Percentiles rank a stretch among this genome's conserved stretches.
These are phyloP conservation scores for Babesia gibsoni DNA, from an alignment of 169 alveolate genomes.

Conservation along the genomic window DNA sequence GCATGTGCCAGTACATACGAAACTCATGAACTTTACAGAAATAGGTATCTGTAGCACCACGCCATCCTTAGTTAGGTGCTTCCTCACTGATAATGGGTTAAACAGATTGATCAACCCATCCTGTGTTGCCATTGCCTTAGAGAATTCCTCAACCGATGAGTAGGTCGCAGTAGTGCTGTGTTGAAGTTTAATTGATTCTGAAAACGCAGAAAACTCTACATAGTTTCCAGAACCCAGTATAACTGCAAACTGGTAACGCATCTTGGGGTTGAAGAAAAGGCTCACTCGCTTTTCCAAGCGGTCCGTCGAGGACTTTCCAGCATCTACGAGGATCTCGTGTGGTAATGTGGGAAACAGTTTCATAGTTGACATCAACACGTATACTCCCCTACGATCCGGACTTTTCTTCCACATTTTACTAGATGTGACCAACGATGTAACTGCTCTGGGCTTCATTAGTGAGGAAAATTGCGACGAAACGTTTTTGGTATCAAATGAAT, in stretches of 20 bases:
- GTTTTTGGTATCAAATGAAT: slow-evolving; percentile 5
- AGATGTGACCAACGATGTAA: slow-evolving; percentile 8
- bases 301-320: not conserved
- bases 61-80: not conserved
- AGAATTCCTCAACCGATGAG: slow-evolving; percentile 10
- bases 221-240: slow-evolving; percentile 35
- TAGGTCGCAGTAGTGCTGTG: slow-evolving; percentile 8
- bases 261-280: slow-evolving; percentile 28
- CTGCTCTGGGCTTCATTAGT: not conserved
- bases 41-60: not conserved
- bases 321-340: slow-evolving; percentile 11
- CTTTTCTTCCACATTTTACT: slow-evolving; percentile 24
- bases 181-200: slow-evolving; percentile 29
- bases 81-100: not conserved
- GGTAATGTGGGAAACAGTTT: slow-evolving; percentile 4
- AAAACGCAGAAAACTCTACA: slow-evolving; percentile 9
- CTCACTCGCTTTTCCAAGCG: slow-evolving; percentile 8
- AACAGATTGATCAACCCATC: slow-evolving; percentile 29
- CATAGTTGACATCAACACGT: not conserved
- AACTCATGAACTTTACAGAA: slow-evolving; percentile 17
- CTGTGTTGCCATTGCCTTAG: not conserved
- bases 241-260: slow-evolving; percentile 34
- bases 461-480: not conserved
- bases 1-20: slow-evolving; percentile 5
- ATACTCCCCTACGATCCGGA: not conserved